Evolutionary conservation across 805 yeast species (phyloP), one percentile per base, ranked within the genome.

Genomic region (Komagataella mondaviorum): DNA sequence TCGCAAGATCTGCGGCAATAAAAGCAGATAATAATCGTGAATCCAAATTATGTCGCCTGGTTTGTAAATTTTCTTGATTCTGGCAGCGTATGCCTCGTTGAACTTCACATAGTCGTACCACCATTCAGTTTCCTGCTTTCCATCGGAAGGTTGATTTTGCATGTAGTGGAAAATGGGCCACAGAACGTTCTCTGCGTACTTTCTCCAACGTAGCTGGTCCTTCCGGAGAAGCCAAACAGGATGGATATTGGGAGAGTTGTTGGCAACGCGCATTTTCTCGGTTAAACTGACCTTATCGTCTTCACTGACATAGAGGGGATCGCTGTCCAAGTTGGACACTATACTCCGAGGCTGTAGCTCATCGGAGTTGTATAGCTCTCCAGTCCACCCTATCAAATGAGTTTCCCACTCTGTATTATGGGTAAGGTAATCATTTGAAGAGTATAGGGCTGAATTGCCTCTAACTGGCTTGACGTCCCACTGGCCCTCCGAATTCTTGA

Each of bases 91-190:
- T 7, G 89, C 89, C 67, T 88, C 96, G 65, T 93, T 93, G 70
- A 89, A 85, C 60, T 77, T 80, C 49, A 88, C 95, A 63, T 93
- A 93, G 62, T 87, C 95, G 63, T 83, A 77, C 96, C 96, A 89
- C 60, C 79, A 77, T 48, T 77, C 74, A 47, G 80, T 75, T 61
- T 87, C 91, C 44, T 75, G 80, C 30, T 76, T 72, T 4, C 87
- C 87, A 62, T 84, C 84, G 2, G 81, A 75, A 0, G 85, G 77
- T 52, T 83, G 83, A 47, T 83, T 83, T 65, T 88, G 85, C 64
- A 93, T 88, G 68, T 93, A 93, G 63, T 93, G 99, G 67, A 91
- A 81, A 2, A 88, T 84, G 1, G 96, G 96, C 98, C 99, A 93
- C 24, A 93, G 70, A 18, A 83, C 83, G 59, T 85, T 80, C 63